A percentile compares a stretch with the other conserved stretches of the same genome.
These are phyloP conservation scores for Stygiomarasmius scandens DNA, from an alignment of 1,284 basidiomycete species.

Conservation along the genomic window DNA sequence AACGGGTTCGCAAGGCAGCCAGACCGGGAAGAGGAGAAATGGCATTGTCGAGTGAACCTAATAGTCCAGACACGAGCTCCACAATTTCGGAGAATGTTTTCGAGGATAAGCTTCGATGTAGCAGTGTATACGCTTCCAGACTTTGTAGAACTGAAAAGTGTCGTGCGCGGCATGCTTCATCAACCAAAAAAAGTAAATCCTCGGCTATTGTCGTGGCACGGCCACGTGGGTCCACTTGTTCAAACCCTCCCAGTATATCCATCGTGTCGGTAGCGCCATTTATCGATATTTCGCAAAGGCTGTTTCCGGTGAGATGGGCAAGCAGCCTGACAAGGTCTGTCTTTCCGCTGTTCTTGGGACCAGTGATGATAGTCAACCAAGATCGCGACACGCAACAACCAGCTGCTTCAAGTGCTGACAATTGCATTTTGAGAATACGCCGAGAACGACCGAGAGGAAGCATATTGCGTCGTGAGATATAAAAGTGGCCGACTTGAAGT, in stretches of 20 bases:
- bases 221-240: conserved; percentile 73
- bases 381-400: conserved; percentile 76
- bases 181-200: conserved; percentile 42
- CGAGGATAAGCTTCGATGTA: background rate
- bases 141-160: conserved; percentile 35
- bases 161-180: conserved; percentile 41
- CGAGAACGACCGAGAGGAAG: conserved; percentile 42
- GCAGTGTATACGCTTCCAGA: background rate
- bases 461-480: conserved; percentile 49
- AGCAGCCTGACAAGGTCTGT: conserved; percentile 74
- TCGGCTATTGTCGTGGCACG: conserved; percentile 43
- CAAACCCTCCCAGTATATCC: conserved; percentile 95
- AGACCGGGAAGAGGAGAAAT: background rate
- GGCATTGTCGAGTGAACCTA: background rate
- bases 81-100: background rate
- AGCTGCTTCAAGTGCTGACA: conserved; percentile 76
- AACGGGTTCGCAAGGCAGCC: background rate
- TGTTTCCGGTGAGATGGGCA: conserved; percentile 72
- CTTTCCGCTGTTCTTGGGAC: conserved; percentile 80
- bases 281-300: conserved; percentile 77
- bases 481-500: conserved; percentile 76
- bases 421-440: conserved; percentile 64
- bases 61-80: background rate
- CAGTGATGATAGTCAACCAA: conserved; percentile 91
- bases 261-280: conserved; percentile 91